Base-by-base conservation (phyloP, 2,329 filamentous ascomycete species). In the Mycocentrospora acerina region DNA sequence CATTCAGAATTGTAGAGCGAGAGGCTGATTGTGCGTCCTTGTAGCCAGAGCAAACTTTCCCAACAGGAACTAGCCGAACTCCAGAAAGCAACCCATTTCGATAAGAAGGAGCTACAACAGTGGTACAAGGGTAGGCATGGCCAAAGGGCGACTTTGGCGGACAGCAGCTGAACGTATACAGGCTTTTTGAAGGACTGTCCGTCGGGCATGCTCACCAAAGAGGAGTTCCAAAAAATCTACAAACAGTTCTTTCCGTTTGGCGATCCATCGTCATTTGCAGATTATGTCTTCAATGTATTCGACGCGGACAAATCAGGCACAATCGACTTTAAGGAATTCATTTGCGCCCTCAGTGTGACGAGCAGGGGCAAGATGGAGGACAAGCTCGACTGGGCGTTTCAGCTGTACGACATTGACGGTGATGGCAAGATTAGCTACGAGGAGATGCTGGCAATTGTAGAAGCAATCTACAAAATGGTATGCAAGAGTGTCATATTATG, bases 391-490 rank as follows among this genome's bases (percentile, higher is more conserved):
- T 98, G 93, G 93, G 93, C 93, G 12, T 98, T 98, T 74, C 91
- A 98, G 75, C 79, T 98, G 55, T 98, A 98, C 71, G 93, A 98
- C 72, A 97, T 98, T 62, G 93, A 98, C 64, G 91, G 93, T 40
- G 93, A 98, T 68, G 93, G 93, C 64, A 95, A 96, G 77, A 98
- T 98, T 64, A 95, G 87, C 69, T 98, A 97, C 69, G 89, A 97
- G 38, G 93, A 98, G 76, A 98, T 98, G 93, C 77, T 98, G 53
- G 86, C 90, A 57, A 98, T 98, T 66, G 93, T 98, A 40, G 91
- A 97, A 74, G 93, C 93, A 38, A 98, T 98, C 66, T 98, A 98
- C 79, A 98, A 97, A 72, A 98, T 98, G 93, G 93, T 97, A 48
- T 16, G 61, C 22, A 24, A 9, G 4, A n/a, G 17, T 8, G 7